A percentile compares a stretch with the other conserved stretches of the same genome.
These are phyloP conservation scores for Canavalia ensiformis DNA, from an alignment of 306 rosid genomes.

Conservation along the genomic window DNA sequence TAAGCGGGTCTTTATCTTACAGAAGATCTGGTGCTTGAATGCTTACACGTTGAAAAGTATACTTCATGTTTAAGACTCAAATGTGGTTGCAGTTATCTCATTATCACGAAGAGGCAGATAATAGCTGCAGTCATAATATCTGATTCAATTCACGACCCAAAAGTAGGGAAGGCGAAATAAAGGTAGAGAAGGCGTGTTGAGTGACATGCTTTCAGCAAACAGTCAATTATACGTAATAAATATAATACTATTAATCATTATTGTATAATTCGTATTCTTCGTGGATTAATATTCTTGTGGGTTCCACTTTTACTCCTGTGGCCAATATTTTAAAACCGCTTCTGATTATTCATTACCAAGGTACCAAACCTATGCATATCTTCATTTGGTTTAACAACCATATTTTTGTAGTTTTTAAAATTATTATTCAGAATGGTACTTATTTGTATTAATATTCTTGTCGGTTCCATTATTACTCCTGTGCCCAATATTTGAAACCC, in stretches of 20 bases:
- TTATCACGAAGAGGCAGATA: not conserved
- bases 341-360: not conserved
- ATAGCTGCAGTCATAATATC: not conserved
- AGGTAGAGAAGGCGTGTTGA: not conserved
- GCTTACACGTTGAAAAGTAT: not conserved
- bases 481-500: not conserved
- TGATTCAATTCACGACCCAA: not conserved
- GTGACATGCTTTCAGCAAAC: not conserved
- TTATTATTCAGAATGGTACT: too few species aligned
- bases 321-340: not conserved
- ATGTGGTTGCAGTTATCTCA: not conserved
- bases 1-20: too few species aligned
- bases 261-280: not conserved
- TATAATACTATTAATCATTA: conserved; percentile 25
- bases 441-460: not conserved
- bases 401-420: conserved; percentile 1
- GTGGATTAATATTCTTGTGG: conserved; percentile 16
- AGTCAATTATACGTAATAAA: not conserved
- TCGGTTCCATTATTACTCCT: conserved; percentile 29
- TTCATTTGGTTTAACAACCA: conserved; percentile 44
- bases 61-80: not conserved
- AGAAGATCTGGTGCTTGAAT: too few species aligned
- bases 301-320: conserved; percentile 12
- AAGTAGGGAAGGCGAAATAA: not conserved
- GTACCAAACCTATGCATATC: not conserved